Percentiles rank a stretch among this genome's conserved stretches.
Evolutionary conservation across 2,329 filamentous ascomycete species (phyloP).

Genomic region (Dothistroma pini): DNA sequence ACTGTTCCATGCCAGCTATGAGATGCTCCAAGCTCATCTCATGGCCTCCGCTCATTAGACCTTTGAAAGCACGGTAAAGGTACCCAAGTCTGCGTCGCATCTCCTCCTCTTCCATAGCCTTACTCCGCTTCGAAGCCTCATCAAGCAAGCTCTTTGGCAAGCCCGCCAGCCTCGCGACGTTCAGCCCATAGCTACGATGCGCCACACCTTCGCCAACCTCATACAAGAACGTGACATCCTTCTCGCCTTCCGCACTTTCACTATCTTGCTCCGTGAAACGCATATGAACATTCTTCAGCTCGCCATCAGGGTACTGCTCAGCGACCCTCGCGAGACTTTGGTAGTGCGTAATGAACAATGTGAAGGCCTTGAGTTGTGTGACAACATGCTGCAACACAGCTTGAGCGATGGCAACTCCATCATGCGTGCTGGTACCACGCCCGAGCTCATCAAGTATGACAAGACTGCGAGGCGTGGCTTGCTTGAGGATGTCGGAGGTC

Average conservation of each 20-base stretch:
- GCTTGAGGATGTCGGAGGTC: constrained; percentile 84
- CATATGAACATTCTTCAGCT: constrained; percentile 90
- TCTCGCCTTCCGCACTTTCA: constrained; percentile 48
- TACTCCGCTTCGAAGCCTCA: constrained; percentile 73
- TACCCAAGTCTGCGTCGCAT: constrained; percentile 57
- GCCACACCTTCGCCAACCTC: constrained; percentile 88
- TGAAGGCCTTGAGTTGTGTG: constrained; percentile 68
- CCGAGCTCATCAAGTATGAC: constrained; percentile 95
- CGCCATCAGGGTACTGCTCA: constrained; percentile 60
- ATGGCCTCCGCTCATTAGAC: constrained; percentile 19
- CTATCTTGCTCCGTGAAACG: constrained; percentile 62
- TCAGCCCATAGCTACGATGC: constrained; percentile 89
- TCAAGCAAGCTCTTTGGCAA: constrained; percentile 75
- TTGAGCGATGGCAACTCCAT: constrained; percentile 92
- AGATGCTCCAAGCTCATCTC: constrained; percentile 38
- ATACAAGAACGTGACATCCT: constrained; percentile 91
- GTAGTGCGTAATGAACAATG: constrained; percentile 97
- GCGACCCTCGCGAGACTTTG: constrained; percentile 77
- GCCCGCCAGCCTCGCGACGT: constrained; percentile 82
- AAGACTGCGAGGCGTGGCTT: constrained; percentile 77
- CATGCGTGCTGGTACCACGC: constrained; percentile 88
- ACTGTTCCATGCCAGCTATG: constrained; percentile 43
- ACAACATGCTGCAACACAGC: constrained; percentile 85
- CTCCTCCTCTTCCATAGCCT: constrained; percentile 72
- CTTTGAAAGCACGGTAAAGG: constrained; percentile 26